Evolutionary conservation across 139 green algal species (phyloP).

Genomic region (Haematococcus lacustris): DNA sequence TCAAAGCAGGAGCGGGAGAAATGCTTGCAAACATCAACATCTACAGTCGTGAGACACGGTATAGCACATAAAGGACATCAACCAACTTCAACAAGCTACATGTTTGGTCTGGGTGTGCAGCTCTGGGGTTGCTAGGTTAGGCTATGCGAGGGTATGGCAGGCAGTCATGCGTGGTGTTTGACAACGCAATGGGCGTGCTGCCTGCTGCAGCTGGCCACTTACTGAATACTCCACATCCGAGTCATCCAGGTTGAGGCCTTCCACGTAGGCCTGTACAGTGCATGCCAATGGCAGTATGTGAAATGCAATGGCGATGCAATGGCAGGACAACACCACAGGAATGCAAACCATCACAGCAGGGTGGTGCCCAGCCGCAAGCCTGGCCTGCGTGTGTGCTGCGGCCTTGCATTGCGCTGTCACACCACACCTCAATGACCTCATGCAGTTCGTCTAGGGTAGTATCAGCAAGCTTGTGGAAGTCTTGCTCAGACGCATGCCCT

Average conservation of each 20-base stretch:
- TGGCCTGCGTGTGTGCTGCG: no score
- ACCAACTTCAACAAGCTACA: not conserved
- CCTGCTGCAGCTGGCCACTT: not conserved
- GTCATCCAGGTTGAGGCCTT: not conserved
- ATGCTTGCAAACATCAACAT: not conserved
- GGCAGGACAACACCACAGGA: no score
- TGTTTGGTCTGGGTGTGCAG: not conserved
- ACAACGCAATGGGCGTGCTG: not conserved
- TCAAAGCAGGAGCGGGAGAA: not conserved
- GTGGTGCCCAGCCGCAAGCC: no score
- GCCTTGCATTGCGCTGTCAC: no score
- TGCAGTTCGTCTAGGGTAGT: no score
- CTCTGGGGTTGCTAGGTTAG: not conserved
- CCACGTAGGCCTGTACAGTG: constrained; percentile 1
- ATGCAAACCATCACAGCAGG: no score
- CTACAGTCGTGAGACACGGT: not conserved
- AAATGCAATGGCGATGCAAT: no score
- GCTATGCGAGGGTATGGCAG: no score
- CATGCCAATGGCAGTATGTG: no score
- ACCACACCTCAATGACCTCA: no score
- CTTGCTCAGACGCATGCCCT: no score
- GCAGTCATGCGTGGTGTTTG: not conserved
- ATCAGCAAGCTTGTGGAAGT: no score
- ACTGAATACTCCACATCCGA: not conserved
- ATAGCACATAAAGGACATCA: not conserved